Conservation (phyloP, 2,329 filamentous ascomycete genomes). For the Penicillium sp. region DNA sequence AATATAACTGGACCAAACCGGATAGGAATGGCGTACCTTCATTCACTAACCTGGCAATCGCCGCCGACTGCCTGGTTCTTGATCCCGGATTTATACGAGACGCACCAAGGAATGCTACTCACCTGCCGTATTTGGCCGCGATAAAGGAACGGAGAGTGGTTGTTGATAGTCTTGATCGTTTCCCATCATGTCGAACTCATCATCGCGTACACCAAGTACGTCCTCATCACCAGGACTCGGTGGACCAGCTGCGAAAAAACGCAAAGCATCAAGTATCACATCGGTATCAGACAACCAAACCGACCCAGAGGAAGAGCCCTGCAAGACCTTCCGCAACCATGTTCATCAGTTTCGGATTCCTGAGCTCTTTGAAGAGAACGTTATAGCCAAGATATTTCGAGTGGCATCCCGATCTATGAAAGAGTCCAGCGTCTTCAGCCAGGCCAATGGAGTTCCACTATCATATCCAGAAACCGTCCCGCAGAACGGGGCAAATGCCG, state of each 20-base stretch:
- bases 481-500: constrained; percentile 19
- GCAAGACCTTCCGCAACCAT: neutral
- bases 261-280: constrained; percentile 6
- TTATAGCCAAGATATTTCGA: constrained; percentile 23
- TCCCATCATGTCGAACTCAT: neutral
- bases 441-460: neutral
- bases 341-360: neutral
- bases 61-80: neutral
- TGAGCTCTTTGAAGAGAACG: constrained; percentile 22
- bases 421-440: constrained; percentile 1
- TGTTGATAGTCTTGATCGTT: neutral
- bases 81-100: neutral
- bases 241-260: neutral
- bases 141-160: neutral
- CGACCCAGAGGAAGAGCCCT: neutral
- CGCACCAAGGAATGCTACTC: neutral
- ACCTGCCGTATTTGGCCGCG: neutral
- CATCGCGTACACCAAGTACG: constrained; percentile 7
- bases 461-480: constrained; percentile 20
- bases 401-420: constrained; percentile 2
- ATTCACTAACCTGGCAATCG: neutral
- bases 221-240: neutral
- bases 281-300: constrained; percentile 8
- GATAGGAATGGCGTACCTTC: neutral
- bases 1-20: neutral